Evolutionary conservation across 257 asterid genomes (phyloP), one percentile per base, ranked within the genome.

Genomic region (Gentiana straminea): DNA sequence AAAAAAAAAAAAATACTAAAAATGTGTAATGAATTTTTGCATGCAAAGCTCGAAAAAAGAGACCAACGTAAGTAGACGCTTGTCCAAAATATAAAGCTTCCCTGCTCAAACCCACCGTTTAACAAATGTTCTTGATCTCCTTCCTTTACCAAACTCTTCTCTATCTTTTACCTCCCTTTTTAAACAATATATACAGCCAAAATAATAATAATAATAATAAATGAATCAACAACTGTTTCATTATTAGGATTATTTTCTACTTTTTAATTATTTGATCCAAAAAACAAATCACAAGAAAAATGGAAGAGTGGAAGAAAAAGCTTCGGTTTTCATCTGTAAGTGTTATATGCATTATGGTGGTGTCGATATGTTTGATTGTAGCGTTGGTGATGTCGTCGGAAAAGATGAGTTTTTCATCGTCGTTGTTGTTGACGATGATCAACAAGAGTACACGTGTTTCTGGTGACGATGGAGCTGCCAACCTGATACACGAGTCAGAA

Each of bases 51-150:
- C 76, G 74, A 69, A 73, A 68, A 68, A 51, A 65, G 70, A 82
- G 90, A 81, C 52, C 50, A 24, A 63, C 4, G 54, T 7, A 44
- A 65, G 60, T 5, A 49, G 92, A 79, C 94, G 97, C 89, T 73
- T 86, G 95, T 24, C 24, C 24, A 24, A 24, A 24, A 24, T 24
- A 24, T 24, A 24, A 24, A 24, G 84, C 94, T 58, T 62, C 15
- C 68, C 11, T 70, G 57, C 45, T 68, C 84, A 71, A 84, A 24
- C 24, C 82, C 89, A 72, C 51, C 65, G 72, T 76, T 70, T 76
- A 57, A 73, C 84, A 70, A 73, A 72, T 69, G 70, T 55, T 49
- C 3, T 49, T 55, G 53, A 11, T 13, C 43, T 50, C 60, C 64
- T 61, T 58, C 67, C 41, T 53, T 60, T 34, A 43, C 24, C 24